A percentile compares a stretch with the other conserved stretches of the same genome.
Conservation (phyloP, 768 basidiomycete species). For the Kwoniella sp. region DNA sequence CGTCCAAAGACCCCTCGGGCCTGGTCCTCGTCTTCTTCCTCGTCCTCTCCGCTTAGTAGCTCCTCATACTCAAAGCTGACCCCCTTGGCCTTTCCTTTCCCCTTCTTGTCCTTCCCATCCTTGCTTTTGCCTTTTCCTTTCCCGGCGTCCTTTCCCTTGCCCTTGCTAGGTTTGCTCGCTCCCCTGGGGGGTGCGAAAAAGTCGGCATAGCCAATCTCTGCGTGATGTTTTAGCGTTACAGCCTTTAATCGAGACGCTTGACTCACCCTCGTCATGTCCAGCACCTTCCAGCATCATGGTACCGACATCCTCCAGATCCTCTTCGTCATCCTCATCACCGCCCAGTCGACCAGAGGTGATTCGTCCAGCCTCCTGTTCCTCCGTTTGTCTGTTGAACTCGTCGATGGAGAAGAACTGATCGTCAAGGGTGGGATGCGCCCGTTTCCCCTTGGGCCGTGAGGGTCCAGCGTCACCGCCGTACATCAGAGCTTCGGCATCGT, state of each 20-base stretch:
- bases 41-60: conserved; percentile 20
- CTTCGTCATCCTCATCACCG: conserved; percentile 46
- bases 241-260: background rate
- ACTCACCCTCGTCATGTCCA: conserved; percentile 41
- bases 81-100: conserved; percentile 26
- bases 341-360: conserved; percentile 62
- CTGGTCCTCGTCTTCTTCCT: conserved; percentile 32
- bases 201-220: conserved; percentile 49
- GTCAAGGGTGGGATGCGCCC: conserved; percentile 60
- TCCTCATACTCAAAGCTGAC: conserved; percentile 21
- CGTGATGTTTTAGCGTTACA: no score
- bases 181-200: conserved; percentile 49
- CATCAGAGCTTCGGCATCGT: conserved; percentile 42
- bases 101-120: conserved; percentile 16
- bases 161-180: background rate
- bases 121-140: conserved; percentile 27
- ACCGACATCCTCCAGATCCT: conserved; percentile 36
- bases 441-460: conserved; percentile 15
- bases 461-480: conserved; percentile 32
- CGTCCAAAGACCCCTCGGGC: conserved; percentile 51
- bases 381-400: conserved; percentile 80
- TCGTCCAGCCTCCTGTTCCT: conserved; percentile 65
- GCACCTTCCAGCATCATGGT: conserved; percentile 34
- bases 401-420: conserved; percentile 87
- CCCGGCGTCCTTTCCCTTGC: background rate